Evolutionary conservation across 129 eudicot genomes (phyloP).

Genomic region (Pittosporum tobira): DNA sequence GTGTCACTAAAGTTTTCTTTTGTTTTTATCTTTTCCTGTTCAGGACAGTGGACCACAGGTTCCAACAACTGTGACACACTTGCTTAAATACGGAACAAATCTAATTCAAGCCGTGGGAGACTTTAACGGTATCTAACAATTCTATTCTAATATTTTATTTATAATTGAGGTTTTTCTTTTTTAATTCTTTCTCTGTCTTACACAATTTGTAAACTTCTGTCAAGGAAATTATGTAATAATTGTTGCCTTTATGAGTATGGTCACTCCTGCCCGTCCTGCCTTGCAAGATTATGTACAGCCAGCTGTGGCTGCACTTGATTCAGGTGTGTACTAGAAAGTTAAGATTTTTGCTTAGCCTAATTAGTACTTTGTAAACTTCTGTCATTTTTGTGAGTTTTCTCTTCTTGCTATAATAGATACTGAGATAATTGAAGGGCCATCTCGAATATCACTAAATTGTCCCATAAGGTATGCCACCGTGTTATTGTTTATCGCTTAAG

Average conservation of each 20-base stretch:
- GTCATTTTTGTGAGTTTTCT: neutral
- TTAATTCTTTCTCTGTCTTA: conserved; percentile 4
- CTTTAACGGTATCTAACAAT: conserved; percentile 49
- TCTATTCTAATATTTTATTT: neutral
- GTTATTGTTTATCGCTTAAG: conserved; percentile 1
- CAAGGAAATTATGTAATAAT: conserved; percentile 56
- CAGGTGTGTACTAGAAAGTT: conserved; percentile 24
- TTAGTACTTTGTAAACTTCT: neutral
- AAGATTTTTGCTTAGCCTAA: neutral
- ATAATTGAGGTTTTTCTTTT: conserved; percentile 17
- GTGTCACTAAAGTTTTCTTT: neutral
- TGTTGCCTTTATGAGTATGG: conserved; percentile 54
- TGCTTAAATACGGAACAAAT: conserved; percentile 65
- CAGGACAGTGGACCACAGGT: conserved; percentile 80
- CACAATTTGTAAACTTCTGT: conserved; percentile 8
- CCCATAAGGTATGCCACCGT: conserved; percentile 64
- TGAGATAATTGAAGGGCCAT: conserved; percentile 77
- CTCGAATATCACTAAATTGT: conserved; percentile 67
- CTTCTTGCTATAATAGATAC: conserved; percentile 34
- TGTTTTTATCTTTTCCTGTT: conserved; percentile 5
- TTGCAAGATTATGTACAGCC: conserved; percentile 52
- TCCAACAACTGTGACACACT: conserved; percentile 46
- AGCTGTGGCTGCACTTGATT: conserved; percentile 35
- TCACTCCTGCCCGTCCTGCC: conserved; percentile 21
- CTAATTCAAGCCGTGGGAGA: conserved; percentile 88